These are phyloP conservation scores for Abrus pulchellus DNA, from an alignment of 306 rosid species.

Conservation along the genomic window DNA sequence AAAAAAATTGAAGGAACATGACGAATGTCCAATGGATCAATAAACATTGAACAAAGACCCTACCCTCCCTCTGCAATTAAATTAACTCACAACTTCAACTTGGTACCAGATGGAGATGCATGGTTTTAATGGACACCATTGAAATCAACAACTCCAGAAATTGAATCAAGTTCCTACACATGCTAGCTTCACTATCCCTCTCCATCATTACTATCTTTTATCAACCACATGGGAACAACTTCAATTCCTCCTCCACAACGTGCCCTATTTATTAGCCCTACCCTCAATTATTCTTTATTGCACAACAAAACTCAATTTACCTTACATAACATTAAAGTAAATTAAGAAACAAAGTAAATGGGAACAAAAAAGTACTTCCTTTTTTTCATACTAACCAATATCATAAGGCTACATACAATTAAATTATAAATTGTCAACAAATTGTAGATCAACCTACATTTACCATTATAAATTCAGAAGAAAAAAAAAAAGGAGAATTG, in stretches of 20 bases:
- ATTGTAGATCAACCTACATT: constrained; percentile 46
- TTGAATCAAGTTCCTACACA: constrained; percentile 14
- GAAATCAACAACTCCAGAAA: background rate
- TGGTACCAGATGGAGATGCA: too few relatives aligned
- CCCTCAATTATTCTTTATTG: background rate
- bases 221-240: constrained; percentile 15
- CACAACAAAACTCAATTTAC: background rate
- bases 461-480: background rate
- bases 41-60: background rate
- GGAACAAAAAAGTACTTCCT: background rate
- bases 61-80: background rate
- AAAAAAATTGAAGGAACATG: background rate
- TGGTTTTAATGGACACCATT: background rate
- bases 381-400: constrained; percentile 31
- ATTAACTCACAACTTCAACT: background rate
- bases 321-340: background rate
- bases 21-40: constrained; percentile 19
- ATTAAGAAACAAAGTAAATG: background rate
- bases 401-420: constrained; percentile 36
- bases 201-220: constrained; percentile 12
- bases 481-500: background rate
- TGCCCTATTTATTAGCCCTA: background rate
- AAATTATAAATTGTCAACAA: constrained; percentile 46
- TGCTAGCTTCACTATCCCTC: background rate
- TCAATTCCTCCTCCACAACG: constrained; percentile 16